Evolutionary conservation across 2,329 filamentous ascomycete genomes (phyloP).

Genomic region (Graphium sp.): DNA sequence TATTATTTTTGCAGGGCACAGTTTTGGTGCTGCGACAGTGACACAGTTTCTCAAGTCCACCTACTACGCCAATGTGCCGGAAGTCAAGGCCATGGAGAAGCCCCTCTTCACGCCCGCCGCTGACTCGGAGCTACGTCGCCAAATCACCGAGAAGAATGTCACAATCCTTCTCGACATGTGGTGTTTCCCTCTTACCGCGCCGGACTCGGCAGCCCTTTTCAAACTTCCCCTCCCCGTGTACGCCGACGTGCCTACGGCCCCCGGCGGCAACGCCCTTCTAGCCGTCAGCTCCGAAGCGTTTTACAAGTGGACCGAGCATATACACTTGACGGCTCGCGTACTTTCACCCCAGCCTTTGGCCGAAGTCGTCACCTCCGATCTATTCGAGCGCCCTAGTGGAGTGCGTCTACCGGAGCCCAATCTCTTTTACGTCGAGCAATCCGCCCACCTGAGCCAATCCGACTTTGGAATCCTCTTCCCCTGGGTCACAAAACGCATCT

Average conservation of each 20-base stretch:
- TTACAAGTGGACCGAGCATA: slow-evolving; percentile 59
- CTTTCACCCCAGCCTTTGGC: slow-evolving; percentile 39
- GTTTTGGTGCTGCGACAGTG: slow-evolving; percentile 60
- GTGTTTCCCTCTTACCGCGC: slow-evolving; percentile 55
- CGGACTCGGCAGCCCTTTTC: slow-evolving; percentile 45
- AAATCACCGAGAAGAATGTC: slow-evolving; percentile 52
- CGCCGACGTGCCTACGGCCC: slow-evolving; percentile 26
- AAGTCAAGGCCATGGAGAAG: slow-evolving; percentile 26
- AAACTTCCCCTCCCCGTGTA: slow-evolving; percentile 61
- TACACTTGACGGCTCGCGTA: slow-evolving; percentile 49
- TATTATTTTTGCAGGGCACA: slow-evolving; percentile 64
- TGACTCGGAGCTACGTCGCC: slow-evolving; percentile 37
- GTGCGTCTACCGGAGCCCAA: slow-evolving; percentile 33
- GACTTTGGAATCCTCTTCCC: slow-evolving; percentile 77
- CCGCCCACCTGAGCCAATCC: slow-evolving; percentile 69
- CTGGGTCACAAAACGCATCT: slow-evolving; percentile 43
- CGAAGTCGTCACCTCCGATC: slow-evolving; percentile 19
- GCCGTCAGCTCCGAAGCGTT: slow-evolving; percentile 64
- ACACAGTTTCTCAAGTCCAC: slow-evolving; percentile 67
- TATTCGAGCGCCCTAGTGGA: slow-evolving; percentile 24
- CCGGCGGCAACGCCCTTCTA: slow-evolving; percentile 43
- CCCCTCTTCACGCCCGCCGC: slow-evolving; percentile 44
- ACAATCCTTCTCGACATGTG: slow-evolving; percentile 65
- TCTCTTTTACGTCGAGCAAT: slow-evolving; percentile 57
- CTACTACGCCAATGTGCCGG: slow-evolving; percentile 42